Percentiles rank a stretch among this genome's conserved stretches.
Evolutionary conservation across 164 flowering plant species (phyloP).

Genomic region (Euptelea pleiosperma): DNA sequence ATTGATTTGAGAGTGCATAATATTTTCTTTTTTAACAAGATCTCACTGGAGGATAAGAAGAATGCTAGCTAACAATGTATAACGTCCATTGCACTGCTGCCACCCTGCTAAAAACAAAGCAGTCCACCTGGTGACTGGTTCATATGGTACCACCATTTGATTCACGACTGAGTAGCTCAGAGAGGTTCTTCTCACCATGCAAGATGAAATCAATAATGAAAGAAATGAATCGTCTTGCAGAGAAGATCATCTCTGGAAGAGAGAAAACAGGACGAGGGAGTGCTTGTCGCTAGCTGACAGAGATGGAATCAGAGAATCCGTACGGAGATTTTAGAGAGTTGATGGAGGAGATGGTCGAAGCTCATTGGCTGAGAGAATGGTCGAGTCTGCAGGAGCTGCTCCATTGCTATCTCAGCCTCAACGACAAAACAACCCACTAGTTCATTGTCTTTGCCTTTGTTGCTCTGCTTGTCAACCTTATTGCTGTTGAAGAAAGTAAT

Average conservation of each 20-base stretch:
- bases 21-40: no score
- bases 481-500: constrained; percentile 8
- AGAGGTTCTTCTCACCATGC: constrained; percentile 25
- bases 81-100: no score
- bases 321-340: constrained; percentile 25
- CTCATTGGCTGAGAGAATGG: constrained; percentile 22
- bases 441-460: constrained; percentile 22
- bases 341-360: constrained; percentile 30
- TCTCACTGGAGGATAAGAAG: no score
- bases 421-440: constrained; percentile 19
- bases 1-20: no score
- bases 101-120: no score
- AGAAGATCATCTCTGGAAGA: not conserved
- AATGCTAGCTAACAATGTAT: no score
- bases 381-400: constrained; percentile 20
- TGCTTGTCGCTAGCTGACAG: constrained; percentile 12
- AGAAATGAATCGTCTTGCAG: no score
- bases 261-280: not conserved
- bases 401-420: constrained; percentile 25
- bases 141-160: no score
- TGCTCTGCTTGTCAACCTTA: constrained; percentile 18
- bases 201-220: constrained; percentile 22
- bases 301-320: constrained; percentile 22
- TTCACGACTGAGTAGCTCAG: no score
- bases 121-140: no score